Conservation (phyloP, 768 basidiomycete genomes). For the Tylopilus felleus region DNA sequence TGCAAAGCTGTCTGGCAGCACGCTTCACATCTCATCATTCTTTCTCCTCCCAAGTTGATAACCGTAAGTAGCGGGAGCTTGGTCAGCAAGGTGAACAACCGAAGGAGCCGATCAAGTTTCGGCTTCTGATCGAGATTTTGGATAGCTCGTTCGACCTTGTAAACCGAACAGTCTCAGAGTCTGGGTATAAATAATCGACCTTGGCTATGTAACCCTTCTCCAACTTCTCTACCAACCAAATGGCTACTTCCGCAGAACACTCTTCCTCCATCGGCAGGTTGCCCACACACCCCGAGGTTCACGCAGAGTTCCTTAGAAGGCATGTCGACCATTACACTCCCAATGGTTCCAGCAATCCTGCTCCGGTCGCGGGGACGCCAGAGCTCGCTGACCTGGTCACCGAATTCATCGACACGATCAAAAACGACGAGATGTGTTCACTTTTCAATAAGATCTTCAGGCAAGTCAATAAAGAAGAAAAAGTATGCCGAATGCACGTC, state of each 20-base stretch:
- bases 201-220: no score
- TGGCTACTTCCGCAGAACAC: not conserved
- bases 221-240: not conserved
- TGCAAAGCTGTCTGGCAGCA: no score
- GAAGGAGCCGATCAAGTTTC: no score
- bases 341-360: not conserved
- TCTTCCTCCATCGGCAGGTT: not conserved
- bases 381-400: not conserved
- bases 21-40: no score
- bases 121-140: no score
- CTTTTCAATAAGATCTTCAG: not conserved
- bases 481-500: not conserved
- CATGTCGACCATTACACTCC: not conserved
- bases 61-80: no score
- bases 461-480: not conserved
- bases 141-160: no score
- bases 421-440: not conserved
- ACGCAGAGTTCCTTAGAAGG: not conserved
- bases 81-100: no score
- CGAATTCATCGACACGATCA: not conserved
- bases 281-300: not conserved
- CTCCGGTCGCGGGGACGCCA: not conserved
- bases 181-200: not conserved
- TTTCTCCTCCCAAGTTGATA: no score
- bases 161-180: not conserved